Percentiles rank a stretch among this genome's conserved stretches.
Evolutionary conservation across 2,329 filamentous ascomycete genomes (phyloP).

Genomic region (Exutisphaerella laricina): DNA sequence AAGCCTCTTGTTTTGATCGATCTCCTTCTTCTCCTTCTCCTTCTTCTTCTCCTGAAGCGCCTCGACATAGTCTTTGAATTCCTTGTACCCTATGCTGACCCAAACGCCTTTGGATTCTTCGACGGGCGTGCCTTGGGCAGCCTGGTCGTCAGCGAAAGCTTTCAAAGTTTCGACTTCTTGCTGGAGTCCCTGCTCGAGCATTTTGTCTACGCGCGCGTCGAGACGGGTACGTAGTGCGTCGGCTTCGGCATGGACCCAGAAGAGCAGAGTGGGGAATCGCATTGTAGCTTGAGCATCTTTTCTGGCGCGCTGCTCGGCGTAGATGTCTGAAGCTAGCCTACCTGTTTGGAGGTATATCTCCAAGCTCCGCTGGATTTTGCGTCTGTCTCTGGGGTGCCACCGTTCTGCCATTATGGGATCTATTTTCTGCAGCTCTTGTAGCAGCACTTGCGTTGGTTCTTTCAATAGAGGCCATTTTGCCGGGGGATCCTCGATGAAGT

Average conservation of each 20-base stretch:
- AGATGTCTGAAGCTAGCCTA: constrained; percentile 75
- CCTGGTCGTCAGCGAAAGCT: constrained; percentile 41
- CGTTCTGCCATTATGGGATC: constrained; percentile 83
- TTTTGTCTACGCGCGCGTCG: constrained; percentile 72
- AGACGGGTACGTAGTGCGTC: constrained; percentile 65
- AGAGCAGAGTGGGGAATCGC: constrained; percentile 59
- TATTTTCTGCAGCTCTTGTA: constrained; percentile 67
- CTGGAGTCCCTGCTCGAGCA: constrained; percentile 65
- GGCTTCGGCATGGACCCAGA: constrained; percentile 79
- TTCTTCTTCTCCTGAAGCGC: constrained; percentile 26
- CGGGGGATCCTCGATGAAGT: constrained; percentile 27
- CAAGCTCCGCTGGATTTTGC: constrained; percentile 84
- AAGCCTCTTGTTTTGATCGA: constrained; percentile 40
- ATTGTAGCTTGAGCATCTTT: constrained; percentile 28
- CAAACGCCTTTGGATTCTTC: constrained; percentile 83
- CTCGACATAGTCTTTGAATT: constrained; percentile 67
- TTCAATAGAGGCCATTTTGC: constrained; percentile 63
- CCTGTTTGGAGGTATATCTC: constrained; percentile 86
- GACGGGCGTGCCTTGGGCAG: constrained; percentile 46
- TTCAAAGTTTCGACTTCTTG: constrained; percentile 55
- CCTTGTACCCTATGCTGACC: constrained; percentile 95
- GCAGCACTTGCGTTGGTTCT: constrained; percentile 63
- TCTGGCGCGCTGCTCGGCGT: constrained; percentile 60
- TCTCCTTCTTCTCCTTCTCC: no score
- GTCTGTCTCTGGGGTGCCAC: constrained; percentile 90